Conservation (phyloP, 345 rosid species). For the Brassica incana region DNA sequence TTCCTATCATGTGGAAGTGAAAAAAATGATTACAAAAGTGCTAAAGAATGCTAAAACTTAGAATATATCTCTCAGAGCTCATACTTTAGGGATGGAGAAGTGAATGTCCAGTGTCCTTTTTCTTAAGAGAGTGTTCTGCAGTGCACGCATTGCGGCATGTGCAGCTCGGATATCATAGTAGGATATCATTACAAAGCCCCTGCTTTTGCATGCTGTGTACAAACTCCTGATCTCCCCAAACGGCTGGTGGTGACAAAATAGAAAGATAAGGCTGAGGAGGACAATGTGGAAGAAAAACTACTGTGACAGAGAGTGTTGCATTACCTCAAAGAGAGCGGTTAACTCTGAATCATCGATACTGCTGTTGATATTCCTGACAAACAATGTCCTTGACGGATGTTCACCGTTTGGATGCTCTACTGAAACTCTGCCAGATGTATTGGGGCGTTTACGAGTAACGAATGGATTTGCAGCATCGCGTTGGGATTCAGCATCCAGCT, state of each 20-base stretch:
- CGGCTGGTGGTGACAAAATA: constrained; percentile 50
- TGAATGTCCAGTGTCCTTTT: constrained; percentile 91
- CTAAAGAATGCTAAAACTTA: neutral
- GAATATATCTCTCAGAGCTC: neutral
- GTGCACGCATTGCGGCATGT: constrained; percentile 88
- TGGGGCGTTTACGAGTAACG: constrained; percentile 44
- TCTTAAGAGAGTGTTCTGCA: constrained; percentile 82
- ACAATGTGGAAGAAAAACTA: neutral
- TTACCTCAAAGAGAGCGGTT: constrained; percentile 85
- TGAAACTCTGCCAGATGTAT: constrained; percentile 64
- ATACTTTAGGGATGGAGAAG: constrained; percentile 95
- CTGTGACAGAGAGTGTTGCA: neutral
- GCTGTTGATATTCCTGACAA: constrained; percentile 92
- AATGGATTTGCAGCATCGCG: constrained; percentile 52
- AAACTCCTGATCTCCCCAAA: constrained; percentile 91
- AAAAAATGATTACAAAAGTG: constrained; percentile 5
- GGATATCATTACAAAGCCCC: constrained; percentile 96
- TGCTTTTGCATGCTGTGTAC: constrained; percentile 93
- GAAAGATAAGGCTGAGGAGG: constrained; percentile 9
- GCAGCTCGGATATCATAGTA: constrained; percentile 93
- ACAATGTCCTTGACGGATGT: constrained; percentile 92
- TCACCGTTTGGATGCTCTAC: constrained; percentile 96
- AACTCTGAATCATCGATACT: constrained; percentile 90
- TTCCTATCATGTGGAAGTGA: constrained; percentile 53
- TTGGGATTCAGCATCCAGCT: constrained; percentile 66